These are phyloP conservation scores for Blastobotrys robertii DNA, from an alignment of 805 yeast genomes.

Conservation along the genomic window DNA sequence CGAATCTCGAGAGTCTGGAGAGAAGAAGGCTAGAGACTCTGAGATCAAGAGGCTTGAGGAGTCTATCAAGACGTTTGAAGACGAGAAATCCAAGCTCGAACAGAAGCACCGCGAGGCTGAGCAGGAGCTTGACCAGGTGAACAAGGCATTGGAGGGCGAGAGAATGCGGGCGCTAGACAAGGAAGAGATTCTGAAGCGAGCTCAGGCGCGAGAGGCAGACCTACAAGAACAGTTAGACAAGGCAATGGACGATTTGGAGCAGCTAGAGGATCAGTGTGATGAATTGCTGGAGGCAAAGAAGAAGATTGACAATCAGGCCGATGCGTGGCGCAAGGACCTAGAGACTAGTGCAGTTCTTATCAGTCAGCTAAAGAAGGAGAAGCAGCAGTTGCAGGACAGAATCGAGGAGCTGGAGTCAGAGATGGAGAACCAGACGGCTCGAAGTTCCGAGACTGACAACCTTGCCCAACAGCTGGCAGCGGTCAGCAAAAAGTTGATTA, in stretches of 20 bases:
- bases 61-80: constrained; percentile 18
- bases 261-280: constrained; percentile 24
- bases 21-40: constrained; percentile 35
- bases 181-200: constrained; percentile 35
- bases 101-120: constrained; percentile 20
- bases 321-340: constrained; percentile 26
- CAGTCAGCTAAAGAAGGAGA: constrained; percentile 28
- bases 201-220: constrained; percentile 34
- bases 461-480: constrained; percentile 13
- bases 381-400: constrained; percentile 22
- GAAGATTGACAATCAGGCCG: constrained; percentile 26
- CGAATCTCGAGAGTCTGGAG: constrained; percentile 51
- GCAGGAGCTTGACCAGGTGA: constrained; percentile 23
- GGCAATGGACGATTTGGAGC: constrained; percentile 26
- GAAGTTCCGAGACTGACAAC: constrained; percentile 12
- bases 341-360: constrained; percentile 28
- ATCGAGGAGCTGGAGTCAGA: constrained; percentile 27
- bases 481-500: constrained; percentile 18
- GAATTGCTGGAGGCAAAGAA: constrained; percentile 26
- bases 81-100: constrained; percentile 21
- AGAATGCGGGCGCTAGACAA: constrained; percentile 36
- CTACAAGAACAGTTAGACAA: constrained; percentile 24
- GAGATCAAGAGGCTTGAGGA: constrained; percentile 26
- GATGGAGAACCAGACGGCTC: constrained; percentile 12
- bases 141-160: constrained; percentile 32